A percentile compares a stretch with the other conserved stretches of the same genome.
Evolutionary conservation across 257 asterid species (phyloP).

Genomic region (Penstemon newberryi): DNA sequence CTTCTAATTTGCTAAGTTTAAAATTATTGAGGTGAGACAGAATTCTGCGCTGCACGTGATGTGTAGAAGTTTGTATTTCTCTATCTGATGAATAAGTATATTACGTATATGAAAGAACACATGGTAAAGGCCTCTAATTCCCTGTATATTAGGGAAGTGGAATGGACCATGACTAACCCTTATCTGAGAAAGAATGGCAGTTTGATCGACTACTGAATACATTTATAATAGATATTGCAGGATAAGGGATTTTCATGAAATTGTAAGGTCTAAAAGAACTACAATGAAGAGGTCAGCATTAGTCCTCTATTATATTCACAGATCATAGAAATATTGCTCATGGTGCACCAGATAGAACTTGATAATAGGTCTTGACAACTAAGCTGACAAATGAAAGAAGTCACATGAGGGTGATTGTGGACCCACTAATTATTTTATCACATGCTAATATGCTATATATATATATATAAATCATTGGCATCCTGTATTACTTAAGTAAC

Average conservation of each 20-base stretch:
- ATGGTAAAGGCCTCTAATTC: conserved; percentile 7
- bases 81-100: conserved; percentile 9
- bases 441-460: conserved; percentile 19
- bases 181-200: background rate
- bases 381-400: conserved; percentile 20
- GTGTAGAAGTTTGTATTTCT: conserved; percentile 6
- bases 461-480: conserved; percentile 20
- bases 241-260: conserved; percentile 16
- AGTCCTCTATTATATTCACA: conserved; percentile 4
- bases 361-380: conserved; percentile 29
- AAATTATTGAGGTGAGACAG: conserved; percentile 18
- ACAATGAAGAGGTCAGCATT: background rate
- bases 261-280: conserved; percentile 1
- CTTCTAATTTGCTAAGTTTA: background rate
- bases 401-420: conserved; percentile 25
- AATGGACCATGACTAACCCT: background rate
- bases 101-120: conserved; percentile 18
- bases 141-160: conserved; percentile 14
- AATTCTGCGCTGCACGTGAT: conserved; percentile 19
- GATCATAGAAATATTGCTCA: conserved; percentile 18
- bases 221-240: conserved; percentile 17
- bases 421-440: conserved; percentile 24
- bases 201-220: background rate
- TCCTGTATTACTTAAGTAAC: conserved; percentile 17
- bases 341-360: conserved; percentile 22